Percentiles rank a stretch among this genome's conserved stretches.
Evolutionary conservation across 148 eudicot species (phyloP).

Genomic region (Vaccinium corymbosum): DNA sequence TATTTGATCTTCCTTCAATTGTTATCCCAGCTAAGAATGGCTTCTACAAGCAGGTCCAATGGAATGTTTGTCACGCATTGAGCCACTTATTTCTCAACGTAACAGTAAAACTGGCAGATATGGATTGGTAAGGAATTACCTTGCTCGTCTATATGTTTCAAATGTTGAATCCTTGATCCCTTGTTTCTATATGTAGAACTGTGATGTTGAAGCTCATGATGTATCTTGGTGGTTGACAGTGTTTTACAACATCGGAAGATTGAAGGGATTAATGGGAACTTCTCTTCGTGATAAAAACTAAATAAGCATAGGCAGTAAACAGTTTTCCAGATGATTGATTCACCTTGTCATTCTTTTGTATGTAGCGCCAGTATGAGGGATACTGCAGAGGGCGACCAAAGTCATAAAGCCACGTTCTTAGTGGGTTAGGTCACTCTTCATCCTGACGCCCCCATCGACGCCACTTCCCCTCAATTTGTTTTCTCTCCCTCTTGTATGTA

Average conservation of each 20-base stretch:
- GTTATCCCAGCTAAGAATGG: constrained; percentile 3
- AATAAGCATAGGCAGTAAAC: not conserved
- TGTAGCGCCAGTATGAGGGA: not conserved
- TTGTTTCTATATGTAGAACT: not conserved
- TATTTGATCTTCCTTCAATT: not conserved
- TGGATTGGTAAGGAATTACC: constrained; percentile 60
- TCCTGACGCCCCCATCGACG: not conserved
- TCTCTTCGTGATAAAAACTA: not conserved
- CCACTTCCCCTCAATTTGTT: not conserved
- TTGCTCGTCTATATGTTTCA: not conserved
- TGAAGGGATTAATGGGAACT: not conserved
- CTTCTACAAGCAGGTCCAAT: constrained; percentile 69
- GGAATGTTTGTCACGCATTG: constrained; percentile 97
- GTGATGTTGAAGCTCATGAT: not conserved
- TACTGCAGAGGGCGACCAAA: not conserved
- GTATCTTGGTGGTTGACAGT: not conserved
- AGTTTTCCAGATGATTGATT: not conserved
- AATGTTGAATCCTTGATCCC: not conserved
- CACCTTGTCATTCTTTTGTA: not conserved
- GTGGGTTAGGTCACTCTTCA: not conserved
- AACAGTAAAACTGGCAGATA: constrained; percentile 55
- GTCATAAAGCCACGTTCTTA: not conserved
- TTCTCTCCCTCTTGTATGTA: not conserved
- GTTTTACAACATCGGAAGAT: not conserved
- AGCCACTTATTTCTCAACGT: constrained; percentile 84